Base-by-base conservation (phyloP, 2,329 filamentous ascomycete species). In the Microsporum audouinii region DNA sequence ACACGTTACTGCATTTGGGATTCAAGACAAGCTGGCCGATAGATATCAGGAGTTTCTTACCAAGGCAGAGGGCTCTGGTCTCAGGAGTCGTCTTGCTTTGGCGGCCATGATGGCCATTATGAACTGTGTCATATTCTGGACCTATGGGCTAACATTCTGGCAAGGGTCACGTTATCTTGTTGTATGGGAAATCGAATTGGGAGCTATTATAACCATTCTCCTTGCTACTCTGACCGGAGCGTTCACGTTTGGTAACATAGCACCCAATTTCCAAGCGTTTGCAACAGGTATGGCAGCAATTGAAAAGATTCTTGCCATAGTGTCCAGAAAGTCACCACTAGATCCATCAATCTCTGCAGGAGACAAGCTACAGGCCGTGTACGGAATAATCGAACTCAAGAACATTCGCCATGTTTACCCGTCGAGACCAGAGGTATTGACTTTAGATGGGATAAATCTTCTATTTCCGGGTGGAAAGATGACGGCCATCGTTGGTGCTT, bases 211-310 rank as follows among this genome's bases (percentile, higher is more conserved):
- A 10, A 92, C 84, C 34, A 88, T 91, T 65, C 79, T 91, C 73
- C 84, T 95, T 82, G 81, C 88, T 29, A 83, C 91, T 66, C 89
- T 94, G 81, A 89, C 92, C 63, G 90, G 89, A 60, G 87, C 89
- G 6, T 91, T 94, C 72, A 86, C 88, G 51, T 77, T 95, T 7
- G 88, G 88, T 53, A 90, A 89, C 65, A 83, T 91, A 27, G 85
- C 86, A 0, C 88, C 89, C 1, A 88, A 92, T 66, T 71, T 86
- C 2, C 87, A 90, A 71, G 86, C 89, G 33, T 91, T 94, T 67
- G 86, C 84, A 1, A 87, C 84, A 5, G 86, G 83, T 39, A 74
- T 89, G 2, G 87, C 87, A 27, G 89, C 89, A 1, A 88, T 88
- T 3, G 82, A 82, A 61, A 94, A 94, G 77, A 91, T 95, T 64